phyloP scores from a whole-genome alignment of 495 filamentous ascomycete genomes.

The Aspergillus taichungensis region DNA sequence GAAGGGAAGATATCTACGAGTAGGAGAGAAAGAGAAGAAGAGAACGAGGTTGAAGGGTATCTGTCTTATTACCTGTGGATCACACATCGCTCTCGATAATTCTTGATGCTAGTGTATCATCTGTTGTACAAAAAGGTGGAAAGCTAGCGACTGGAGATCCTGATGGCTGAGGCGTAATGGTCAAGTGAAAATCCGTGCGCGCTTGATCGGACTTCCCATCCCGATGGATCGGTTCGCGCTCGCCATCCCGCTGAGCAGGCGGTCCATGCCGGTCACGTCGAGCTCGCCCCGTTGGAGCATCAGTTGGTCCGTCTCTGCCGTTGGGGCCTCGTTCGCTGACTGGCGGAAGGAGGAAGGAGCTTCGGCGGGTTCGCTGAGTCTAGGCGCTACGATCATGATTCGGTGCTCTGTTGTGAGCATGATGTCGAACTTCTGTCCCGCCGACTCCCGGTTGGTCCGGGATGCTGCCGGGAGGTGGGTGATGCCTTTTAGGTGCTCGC shows the following conservation, averaged over 20 bases:
- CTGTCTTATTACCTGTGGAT: slow-evolving; percentile 4
- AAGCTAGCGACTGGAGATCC: too few species aligned
- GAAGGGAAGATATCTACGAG: neutral
- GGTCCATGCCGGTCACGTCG: slow-evolving; percentile 45
- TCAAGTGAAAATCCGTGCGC: slow-evolving; percentile 33
- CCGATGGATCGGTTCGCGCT: slow-evolving; percentile 21
- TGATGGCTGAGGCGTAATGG: too few species aligned
- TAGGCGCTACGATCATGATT: slow-evolving; percentile 47
- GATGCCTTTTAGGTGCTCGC: slow-evolving; percentile 55
- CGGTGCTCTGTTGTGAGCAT: slow-evolving; percentile 58
- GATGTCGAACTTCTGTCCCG: slow-evolving; percentile 46
- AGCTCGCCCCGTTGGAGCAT: slow-evolving; percentile 38
- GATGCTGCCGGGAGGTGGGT: slow-evolving; percentile 40
- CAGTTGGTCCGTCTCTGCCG: slow-evolving; percentile 30
- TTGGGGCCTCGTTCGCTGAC: slow-evolving; percentile 13
- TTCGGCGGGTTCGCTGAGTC: slow-evolving; percentile 21
- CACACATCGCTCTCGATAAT: slow-evolving; percentile 6
- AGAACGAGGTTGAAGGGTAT: slow-evolving; percentile 21
- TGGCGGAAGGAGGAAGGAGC: slow-evolving; percentile 2
- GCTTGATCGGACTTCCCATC: slow-evolving; percentile 34
- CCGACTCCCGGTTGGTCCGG: slow-evolving; percentile 25
- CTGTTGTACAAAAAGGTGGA: too few species aligned
- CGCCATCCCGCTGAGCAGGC: slow-evolving; percentile 40
- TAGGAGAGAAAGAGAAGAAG: slow-evolving; percentile 4
- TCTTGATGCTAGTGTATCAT: neutral